phyloP scores from a whole-genome alignment of 2,329 filamentous ascomycete species.

The Ophiosphaerella herpotricha region DNA sequence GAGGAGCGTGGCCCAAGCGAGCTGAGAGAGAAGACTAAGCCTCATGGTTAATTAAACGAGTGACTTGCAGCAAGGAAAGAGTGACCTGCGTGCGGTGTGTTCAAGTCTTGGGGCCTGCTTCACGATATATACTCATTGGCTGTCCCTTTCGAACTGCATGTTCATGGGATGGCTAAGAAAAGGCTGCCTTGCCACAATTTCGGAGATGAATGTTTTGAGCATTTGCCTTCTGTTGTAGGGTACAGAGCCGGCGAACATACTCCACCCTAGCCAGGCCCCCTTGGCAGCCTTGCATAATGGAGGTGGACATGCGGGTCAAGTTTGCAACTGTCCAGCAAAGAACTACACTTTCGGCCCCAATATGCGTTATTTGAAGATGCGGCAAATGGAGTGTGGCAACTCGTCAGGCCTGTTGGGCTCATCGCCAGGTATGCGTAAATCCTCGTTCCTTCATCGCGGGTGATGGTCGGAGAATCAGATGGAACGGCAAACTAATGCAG shows the following conservation, averaged over 20 bases:
- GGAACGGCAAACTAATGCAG: too few species aligned
- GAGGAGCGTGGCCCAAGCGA: constrained; percentile 10
- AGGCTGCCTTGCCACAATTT: background rate
- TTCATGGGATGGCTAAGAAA: background rate
- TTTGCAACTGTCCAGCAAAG: too few species aligned
- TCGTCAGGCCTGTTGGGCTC: too few species aligned
- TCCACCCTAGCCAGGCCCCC: background rate
- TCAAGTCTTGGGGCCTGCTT: background rate
- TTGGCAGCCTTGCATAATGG: background rate
- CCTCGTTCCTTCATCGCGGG: too few species aligned
- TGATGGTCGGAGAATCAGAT: too few species aligned
- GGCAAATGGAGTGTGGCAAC: too few species aligned
- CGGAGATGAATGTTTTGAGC: constrained; percentile 1
- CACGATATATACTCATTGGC: background rate
- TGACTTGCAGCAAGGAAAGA: background rate
- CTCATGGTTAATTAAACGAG: constrained; percentile 10
- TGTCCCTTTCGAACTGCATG: background rate
- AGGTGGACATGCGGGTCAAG: too few species aligned
- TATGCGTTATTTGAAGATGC: too few species aligned
- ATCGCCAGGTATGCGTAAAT: too few species aligned
- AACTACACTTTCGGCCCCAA: too few species aligned
- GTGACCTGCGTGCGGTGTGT: background rate
- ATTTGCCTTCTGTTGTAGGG: background rate
- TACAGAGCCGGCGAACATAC: background rate
- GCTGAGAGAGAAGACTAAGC: constrained; percentile 11